Evolutionary conservation across 73 alveolate species (phyloP).

Genomic region (Paramecium sonneborni): DNA sequence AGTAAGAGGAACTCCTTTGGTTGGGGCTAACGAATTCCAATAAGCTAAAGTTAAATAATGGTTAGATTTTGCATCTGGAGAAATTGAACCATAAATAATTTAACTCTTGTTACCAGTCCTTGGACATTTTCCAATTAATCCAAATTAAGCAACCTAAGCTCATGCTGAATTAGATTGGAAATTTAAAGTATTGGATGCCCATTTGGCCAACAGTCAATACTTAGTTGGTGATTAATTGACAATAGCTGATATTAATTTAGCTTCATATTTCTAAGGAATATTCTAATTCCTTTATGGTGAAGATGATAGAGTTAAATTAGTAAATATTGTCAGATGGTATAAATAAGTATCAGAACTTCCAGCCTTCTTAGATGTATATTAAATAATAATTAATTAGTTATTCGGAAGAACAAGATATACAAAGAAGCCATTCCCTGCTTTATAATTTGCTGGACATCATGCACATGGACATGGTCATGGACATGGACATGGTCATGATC

Average conservation of each 20-base stretch:
- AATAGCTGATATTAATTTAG: constrained; percentile 90
- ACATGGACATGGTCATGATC: constrained; percentile 65
- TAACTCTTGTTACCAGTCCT: constrained; percentile 73
- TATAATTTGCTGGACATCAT: constrained; percentile 61
- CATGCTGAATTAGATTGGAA: constrained; percentile 70
- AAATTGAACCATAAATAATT: constrained; percentile 72
- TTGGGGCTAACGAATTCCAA: constrained; percentile 61
- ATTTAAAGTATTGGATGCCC: constrained; percentile 73
- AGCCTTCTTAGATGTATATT: constrained; percentile 70
- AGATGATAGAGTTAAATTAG: constrained; percentile 77
- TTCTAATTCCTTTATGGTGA: constrained; percentile 78
- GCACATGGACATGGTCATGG: constrained; percentile 65
- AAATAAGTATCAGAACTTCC: constrained; percentile 73
- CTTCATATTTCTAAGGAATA: constrained; percentile 73
- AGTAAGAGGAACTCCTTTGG: constrained; percentile 71
- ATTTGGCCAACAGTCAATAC: constrained; percentile 74
- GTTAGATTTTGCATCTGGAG: constrained; percentile 73
- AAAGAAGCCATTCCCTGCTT: constrained; percentile 68
- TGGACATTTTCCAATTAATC: constrained; percentile 80
- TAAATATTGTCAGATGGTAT: constrained; percentile 78
- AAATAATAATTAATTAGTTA: neutral
- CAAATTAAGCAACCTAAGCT: constrained; percentile 65
- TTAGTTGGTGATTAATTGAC: constrained; percentile 89
- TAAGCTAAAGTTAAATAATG: constrained; percentile 76
- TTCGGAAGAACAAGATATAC: constrained; percentile 80